Evolutionary conservation across 345 rosid species (phyloP).

Genomic region (Brassica napus): Da-Ae NC_063435.1:6167001-6167500

Average conservation of each 20-base stretch:
- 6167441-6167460: constrained; percentile 31
- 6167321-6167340: constrained; percentile 43
- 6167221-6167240: constrained; percentile 22
- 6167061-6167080: constrained; percentile 37
- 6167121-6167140: constrained; percentile 38
- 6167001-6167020: constrained; percentile 45
- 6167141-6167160: constrained; percentile 45
- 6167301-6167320: constrained; percentile 31
- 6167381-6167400: constrained; percentile 53
- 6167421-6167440: constrained; percentile 23
- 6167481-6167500: constrained; percentile 21
- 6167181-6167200: constrained; percentile 2
- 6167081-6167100: constrained; percentile 44
- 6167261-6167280: constrained; percentile 30
- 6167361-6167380: constrained; percentile 78
- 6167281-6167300: constrained; percentile 25
- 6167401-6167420: constrained; percentile 35
- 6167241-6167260: constrained; percentile 28
- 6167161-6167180: constrained; percentile 46
- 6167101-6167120: constrained; percentile 65
- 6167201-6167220: constrained; percentile 41
- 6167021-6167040: constrained; percentile 27
- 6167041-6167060: constrained; percentile 39
- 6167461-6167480: constrained; percentile 24
- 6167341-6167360: constrained; percentile 66